phyloP scores from a whole-genome alignment of 805 yeast genomes.

The Torulaspora indica region DNA sequence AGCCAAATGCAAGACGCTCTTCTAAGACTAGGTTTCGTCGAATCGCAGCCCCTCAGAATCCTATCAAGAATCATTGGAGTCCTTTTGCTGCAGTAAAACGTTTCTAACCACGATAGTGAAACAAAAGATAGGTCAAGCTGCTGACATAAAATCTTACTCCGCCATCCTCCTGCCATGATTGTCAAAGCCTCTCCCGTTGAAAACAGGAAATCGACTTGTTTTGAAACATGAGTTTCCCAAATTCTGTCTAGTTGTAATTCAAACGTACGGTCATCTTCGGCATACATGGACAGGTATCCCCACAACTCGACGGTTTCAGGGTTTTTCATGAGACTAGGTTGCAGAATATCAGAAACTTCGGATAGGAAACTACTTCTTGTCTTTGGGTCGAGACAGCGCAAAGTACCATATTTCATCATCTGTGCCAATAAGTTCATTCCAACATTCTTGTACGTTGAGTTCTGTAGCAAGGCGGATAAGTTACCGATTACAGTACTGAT shows the following conservation, averaged over 20 bases:
- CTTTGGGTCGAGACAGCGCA: slow-evolving; percentile 19
- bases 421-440: slow-evolving; percentile 28
- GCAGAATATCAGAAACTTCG: slow-evolving; percentile 31
- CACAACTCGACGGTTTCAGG: slow-evolving; percentile 56
- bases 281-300: slow-evolving; percentile 49
- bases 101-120: slow-evolving; percentile 12
- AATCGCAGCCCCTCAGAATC: slow-evolving; percentile 49
- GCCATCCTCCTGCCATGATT: slow-evolving; percentile 71
- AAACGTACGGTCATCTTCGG: slow-evolving; percentile 28
- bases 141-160: slow-evolving; percentile 49
- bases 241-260: slow-evolving; percentile 43
- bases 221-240: slow-evolving; percentile 56
- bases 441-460: background rate
- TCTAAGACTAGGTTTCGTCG: slow-evolving; percentile 69
- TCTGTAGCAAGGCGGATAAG: slow-evolving; percentile 3
- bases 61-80: slow-evolving; percentile 40
- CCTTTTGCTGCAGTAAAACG: slow-evolving; percentile 19
- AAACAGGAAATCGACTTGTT: slow-evolving; percentile 71
- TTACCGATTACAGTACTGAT: background rate
- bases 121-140: slow-evolving; percentile 50
- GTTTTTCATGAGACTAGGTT: slow-evolving; percentile 47
- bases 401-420: slow-evolving; percentile 39
- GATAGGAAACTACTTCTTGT: slow-evolving; percentile 23
- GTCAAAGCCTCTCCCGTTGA: slow-evolving; percentile 81
- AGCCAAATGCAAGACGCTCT: slow-evolving; percentile 83